These are phyloP conservation scores for Gymnopus androsaceus DNA, from an alignment of 1,284 basidiomycete genomes.

Conservation along the genomic window DNA sequence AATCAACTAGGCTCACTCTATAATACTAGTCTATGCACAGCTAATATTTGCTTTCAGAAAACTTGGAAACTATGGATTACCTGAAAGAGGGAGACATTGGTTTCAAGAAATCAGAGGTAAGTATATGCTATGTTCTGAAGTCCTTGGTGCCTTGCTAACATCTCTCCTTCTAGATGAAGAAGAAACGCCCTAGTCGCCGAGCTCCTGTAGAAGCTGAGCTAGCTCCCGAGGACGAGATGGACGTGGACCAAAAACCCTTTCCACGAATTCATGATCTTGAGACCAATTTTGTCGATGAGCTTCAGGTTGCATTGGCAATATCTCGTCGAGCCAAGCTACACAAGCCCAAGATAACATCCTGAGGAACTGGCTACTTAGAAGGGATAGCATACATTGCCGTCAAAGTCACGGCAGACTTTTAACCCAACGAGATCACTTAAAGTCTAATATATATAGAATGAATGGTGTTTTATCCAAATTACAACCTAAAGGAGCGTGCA, in stretches of 20 bases:
- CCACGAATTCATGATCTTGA: conserved; percentile 71
- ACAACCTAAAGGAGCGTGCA: neutral
- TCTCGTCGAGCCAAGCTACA: conserved; percentile 82
- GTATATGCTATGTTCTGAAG: too few relatives aligned
- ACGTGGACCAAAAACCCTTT: conserved; percentile 71
- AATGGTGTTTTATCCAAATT: neutral
- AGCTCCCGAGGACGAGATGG: conserved; percentile 62
- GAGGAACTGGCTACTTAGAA: conserved; percentile 93
- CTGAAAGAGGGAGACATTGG: conserved; percentile 88
- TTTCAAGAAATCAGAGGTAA: conserved; percentile 91
- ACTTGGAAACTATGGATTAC: conserved; percentile 86
- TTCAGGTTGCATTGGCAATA: conserved; percentile 90
- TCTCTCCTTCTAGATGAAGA: conserved; percentile 72
- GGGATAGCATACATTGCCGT: too few relatives aligned
- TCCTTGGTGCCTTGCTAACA: neutral
- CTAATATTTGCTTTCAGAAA: conserved; percentile 57
- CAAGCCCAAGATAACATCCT: conserved; percentile 78
- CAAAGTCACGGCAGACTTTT: too few relatives aligned
- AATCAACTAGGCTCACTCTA: conserved; percentile 86
- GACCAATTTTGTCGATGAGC: conserved; percentile 93
- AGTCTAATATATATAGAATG: neutral
- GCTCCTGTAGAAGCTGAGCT: conserved; percentile 66
- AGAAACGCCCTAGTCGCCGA: conserved; percentile 80
- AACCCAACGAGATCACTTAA: too few relatives aligned
- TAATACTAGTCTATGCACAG: neutral